Evolutionary conservation across 2,329 filamentous ascomycete genomes (phyloP).

Genomic region (Salinomyces thailandicus): DNA sequence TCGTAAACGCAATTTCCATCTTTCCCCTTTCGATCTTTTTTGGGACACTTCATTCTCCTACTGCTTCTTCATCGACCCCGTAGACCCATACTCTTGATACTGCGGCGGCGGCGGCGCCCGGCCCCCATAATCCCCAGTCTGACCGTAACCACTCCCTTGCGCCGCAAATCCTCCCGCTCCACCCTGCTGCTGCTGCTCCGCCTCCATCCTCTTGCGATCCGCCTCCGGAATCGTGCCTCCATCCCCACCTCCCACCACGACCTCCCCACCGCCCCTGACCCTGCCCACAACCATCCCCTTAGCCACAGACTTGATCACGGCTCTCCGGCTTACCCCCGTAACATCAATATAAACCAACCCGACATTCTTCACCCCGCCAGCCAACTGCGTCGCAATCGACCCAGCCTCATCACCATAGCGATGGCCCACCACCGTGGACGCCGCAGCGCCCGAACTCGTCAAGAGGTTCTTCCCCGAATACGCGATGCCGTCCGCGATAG

Average conservation of each 20-base stretch:
- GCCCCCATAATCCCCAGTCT: slow-evolving; percentile 1
- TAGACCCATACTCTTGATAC: slow-evolving; percentile 8
- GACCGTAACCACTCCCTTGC: slow-evolving; percentile 2
- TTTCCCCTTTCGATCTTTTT: neutral
- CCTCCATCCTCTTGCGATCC: slow-evolving; percentile 18
- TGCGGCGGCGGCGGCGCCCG: slow-evolving; percentile 4
- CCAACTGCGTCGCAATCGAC: slow-evolving; percentile 61
- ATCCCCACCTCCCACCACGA: slow-evolving; percentile 61
- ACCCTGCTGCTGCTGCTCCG: neutral
- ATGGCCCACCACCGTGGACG: slow-evolving; percentile 78
- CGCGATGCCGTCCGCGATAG: slow-evolving; percentile 86
- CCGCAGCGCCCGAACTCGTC: slow-evolving; percentile 62
- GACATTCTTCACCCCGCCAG: slow-evolving; percentile 87
- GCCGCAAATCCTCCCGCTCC: slow-evolving; percentile 2
- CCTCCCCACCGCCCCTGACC: slow-evolving; percentile 61
- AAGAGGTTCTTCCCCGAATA: slow-evolving; percentile 73
- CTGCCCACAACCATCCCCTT: slow-evolving; percentile 90
- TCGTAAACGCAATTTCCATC: neutral
- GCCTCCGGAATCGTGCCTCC: slow-evolving; percentile 35
- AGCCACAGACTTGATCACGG: slow-evolving; percentile 86
- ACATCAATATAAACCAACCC: slow-evolving; percentile 96
- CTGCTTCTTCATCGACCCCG: neutral
- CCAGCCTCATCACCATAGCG: slow-evolving; percentile 81
- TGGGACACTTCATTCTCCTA: neutral
- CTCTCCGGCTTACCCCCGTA: slow-evolving; percentile 77